A percentile compares a stretch with the other conserved stretches of the same genome.
These are phyloP conservation scores for Citeromyces matritensis DNA, from an alignment of 805 yeast genomes.

Conservation along the genomic window DNA sequence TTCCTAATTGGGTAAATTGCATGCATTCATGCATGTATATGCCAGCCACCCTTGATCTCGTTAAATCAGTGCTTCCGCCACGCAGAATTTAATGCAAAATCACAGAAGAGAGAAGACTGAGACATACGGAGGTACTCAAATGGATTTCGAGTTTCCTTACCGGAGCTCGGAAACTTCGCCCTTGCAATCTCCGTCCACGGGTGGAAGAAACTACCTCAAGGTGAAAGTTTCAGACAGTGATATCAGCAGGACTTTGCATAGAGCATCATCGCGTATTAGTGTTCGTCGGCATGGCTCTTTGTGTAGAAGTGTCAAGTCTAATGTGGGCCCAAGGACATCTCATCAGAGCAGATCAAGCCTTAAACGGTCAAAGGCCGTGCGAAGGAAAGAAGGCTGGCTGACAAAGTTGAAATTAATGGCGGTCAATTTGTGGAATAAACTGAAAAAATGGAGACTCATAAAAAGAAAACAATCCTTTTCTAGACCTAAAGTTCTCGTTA, in stretches of 20 bases:
- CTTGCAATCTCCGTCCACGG: neutral
- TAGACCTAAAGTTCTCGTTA: slow-evolving; percentile 1
- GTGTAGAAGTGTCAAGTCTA: neutral
- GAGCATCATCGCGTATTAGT: neutral
- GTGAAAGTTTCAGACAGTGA: slow-evolving; percentile 1
- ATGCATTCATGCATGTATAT: neutral
- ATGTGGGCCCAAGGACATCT: too few relatives aligned
- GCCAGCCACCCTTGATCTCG: neutral
- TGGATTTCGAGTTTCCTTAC: slow-evolving; percentile 5
- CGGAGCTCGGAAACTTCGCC: neutral
- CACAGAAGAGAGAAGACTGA: slow-evolving; percentile 4
- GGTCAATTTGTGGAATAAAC: slow-evolving; percentile 8
- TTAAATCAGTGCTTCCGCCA: neutral
- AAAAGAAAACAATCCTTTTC: slow-evolving; percentile 1
- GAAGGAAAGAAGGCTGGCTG: slow-evolving; percentile 14
- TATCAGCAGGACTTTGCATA: slow-evolving; percentile 1
- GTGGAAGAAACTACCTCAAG: slow-evolving; percentile 1
- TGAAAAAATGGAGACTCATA: slow-evolving; percentile 5
- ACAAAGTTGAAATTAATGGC: slow-evolving; percentile 6
- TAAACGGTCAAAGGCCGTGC: slow-evolving; percentile 15
- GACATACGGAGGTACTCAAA: slow-evolving; percentile 5
- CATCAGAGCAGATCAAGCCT: too few relatives aligned
- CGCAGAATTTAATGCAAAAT: neutral
- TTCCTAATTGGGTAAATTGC: neutral
- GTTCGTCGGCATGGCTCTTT: neutral